Evolutionary conservation across 2,329 filamentous ascomycete species (phyloP).

Genomic region (Elsinoe perseae): DNA sequence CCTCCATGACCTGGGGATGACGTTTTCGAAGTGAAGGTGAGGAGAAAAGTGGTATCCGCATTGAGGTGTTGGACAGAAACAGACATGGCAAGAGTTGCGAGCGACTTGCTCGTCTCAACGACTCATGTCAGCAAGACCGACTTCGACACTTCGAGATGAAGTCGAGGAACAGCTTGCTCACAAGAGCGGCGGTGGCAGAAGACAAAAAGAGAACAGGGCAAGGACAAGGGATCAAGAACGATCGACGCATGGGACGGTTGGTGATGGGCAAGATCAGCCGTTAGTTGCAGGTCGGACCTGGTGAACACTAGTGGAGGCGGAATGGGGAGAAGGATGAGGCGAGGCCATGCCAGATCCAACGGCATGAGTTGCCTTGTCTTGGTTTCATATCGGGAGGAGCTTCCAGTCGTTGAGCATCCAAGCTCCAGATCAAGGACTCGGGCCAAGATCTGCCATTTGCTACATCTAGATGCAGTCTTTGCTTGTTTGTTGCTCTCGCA

Average conservation of each 20-base stretch:
- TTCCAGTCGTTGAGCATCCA: neutral
- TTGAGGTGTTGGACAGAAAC: conserved; percentile 58
- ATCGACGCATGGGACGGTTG: neutral
- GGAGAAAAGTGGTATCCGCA: conserved; percentile 56
- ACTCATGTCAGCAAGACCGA: neutral
- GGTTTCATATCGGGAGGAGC: conserved; percentile 5
- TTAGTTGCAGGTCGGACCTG: conserved; percentile 8
- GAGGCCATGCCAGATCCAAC: conserved; percentile 3
- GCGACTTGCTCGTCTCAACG: neutral
- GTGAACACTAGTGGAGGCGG: conserved; percentile 4
- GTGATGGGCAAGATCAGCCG: conserved; percentile 13
- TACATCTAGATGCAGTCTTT: neutral
- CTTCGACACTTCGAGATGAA: neutral
- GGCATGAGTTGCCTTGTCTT: conserved; percentile 14
- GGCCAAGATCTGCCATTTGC: neutral
- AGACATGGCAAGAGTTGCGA: conserved; percentile 45
- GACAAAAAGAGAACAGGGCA: neutral
- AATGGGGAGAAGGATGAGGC: conserved; percentile 12
- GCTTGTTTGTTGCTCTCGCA: neutral
- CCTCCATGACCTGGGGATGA: conserved; percentile 27
- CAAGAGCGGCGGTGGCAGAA: neutral
- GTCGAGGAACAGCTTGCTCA: conserved; percentile 7
- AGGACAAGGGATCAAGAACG: conserved; percentile 4
- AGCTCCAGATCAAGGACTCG: neutral
- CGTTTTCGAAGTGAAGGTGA: conserved; percentile 52